phyloP scores from a whole-genome alignment of 1,139 yeast species.

The Maudiozyma humilis region DNA sequence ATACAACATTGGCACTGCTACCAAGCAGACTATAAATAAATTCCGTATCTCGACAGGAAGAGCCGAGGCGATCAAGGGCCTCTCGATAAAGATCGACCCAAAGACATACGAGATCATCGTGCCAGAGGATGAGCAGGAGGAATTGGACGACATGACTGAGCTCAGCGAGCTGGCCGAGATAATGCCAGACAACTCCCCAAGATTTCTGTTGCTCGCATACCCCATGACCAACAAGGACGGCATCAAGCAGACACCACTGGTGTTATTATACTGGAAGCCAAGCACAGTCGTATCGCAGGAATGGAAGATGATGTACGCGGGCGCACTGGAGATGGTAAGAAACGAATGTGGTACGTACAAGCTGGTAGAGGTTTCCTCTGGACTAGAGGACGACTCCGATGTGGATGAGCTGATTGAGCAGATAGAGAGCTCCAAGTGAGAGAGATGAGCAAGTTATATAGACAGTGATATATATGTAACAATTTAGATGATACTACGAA shows the following conservation, averaged over 20 bases:
- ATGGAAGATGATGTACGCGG: conserved; percentile 79
- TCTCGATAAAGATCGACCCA: conserved; percentile 41
- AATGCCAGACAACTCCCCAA: conserved; percentile 74
- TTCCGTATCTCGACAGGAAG: conserved; percentile 68
- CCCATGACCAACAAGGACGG: conserved; percentile 67
- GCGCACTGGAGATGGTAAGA: conserved; percentile 73
- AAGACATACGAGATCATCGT: conserved; percentile 48
- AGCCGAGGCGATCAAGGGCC: conserved; percentile 53
- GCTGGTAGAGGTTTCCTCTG: conserved; percentile 28
- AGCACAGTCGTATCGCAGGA: conserved; percentile 67
- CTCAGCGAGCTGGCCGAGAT: conserved; percentile 61
- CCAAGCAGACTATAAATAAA: conserved; percentile 54
- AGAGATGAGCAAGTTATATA: too few relatives aligned
- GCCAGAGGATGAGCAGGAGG: conserved; percentile 38
- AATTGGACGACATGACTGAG: conserved; percentile 30
- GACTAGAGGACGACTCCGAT: conserved; percentile 30
- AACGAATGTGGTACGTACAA: conserved; percentile 54
- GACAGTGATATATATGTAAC: not conserved
- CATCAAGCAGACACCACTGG: conserved; percentile 62
- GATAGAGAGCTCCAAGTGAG: conserved; percentile 12
- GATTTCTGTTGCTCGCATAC: conserved; percentile 70
- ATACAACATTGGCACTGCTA: conserved; percentile 59
- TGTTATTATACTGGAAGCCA: conserved; percentile 78
- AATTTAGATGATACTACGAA: not conserved
- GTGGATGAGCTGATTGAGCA: conserved; percentile 25